Evolutionary conservation across 2,329 filamentous ascomycete species (phyloP), one percentile per base, ranked within the genome.

Genomic region (Chaetomiaceae sp.): DNA sequence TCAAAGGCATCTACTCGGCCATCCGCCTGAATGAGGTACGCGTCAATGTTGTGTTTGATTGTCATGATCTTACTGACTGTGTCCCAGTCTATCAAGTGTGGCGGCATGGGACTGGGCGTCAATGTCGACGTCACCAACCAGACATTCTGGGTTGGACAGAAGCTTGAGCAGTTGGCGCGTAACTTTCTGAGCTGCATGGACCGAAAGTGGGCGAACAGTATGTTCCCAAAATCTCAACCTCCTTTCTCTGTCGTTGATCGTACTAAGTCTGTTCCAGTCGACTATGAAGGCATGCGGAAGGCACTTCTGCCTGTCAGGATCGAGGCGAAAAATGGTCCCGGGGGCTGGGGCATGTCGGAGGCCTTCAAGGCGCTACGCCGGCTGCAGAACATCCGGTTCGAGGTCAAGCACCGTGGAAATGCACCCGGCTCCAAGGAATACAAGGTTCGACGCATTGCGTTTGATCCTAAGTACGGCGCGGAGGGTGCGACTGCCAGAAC

Each of bases 101-200:
- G 70, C 1, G 74, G 78, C 26, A 75, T 78, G 20, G 79, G 79
- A 8, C 73, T 97, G 6, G 80, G 86, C 0, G 70, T 98, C 61
- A 97, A 96, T 57, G 81, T 95, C 10, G 91, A 98, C 59, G 85
- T 95, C 24, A 84, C 90, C 47, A 95, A 97, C 61, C 86, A 88
- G 0, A 86, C 86, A 11, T 98, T 98, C 68, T 97, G 87, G 84
- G 74, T 66, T 0, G 64, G 60, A 2, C 65, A 69, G 37, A 60
- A 59, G 1, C 42, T 78, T 4, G 65, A 68, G 15, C 56, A 66
- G 3, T 47, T 76, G 2, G 61, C 61, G 0, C 50, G 57, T n/a
- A 62, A 61, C 30, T 55, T 53, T 1, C 41, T 67, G 3, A 42
- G 47, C 27, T 47, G 44, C 10, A 42, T 51, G 6, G 50, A 57